Evolutionary conservation across 257 asterid species (phyloP).

Genomic region (Cinchona pubescens): DNA sequence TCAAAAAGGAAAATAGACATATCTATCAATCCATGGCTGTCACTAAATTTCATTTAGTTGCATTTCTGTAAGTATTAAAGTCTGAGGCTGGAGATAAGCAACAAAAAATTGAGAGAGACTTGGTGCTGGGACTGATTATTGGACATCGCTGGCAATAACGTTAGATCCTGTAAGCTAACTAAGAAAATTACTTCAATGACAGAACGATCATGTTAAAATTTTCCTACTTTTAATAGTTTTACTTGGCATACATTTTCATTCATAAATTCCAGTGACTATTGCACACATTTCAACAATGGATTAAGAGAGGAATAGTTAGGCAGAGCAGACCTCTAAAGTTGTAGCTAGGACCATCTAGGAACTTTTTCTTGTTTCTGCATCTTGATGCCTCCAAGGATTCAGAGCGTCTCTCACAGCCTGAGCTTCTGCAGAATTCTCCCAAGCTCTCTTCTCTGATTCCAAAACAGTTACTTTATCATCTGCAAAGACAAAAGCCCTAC

Average conservation of each 20-base stretch:
- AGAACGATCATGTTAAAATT: neutral
- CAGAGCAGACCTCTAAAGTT: conserved; percentile 13
- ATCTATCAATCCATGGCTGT: neutral
- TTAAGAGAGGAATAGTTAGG: neutral
- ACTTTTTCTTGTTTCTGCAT: conserved; percentile 39
- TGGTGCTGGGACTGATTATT: neutral
- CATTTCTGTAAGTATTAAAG: neutral
- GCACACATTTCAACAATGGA: too few species aligned
- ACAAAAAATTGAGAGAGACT: neutral
- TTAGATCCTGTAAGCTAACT: neutral
- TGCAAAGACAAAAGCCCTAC: conserved; percentile 24
- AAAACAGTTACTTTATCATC: conserved; percentile 87
- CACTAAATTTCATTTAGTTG: neutral
- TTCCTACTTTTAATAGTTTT: neutral
- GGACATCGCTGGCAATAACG: neutral
- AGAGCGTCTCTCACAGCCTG: conserved; percentile 83
- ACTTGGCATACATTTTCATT: neutral
- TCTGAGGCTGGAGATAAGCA: neutral
- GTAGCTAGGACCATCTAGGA: conserved; percentile 30
- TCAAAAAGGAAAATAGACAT: neutral
- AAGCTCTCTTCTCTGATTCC: conserved; percentile 83
- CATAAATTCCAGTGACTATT: neutral
- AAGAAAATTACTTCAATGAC: neutral
- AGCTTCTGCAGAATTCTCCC: conserved; percentile 84
- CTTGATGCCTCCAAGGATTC: conserved; percentile 73